phyloP scores from a whole-genome alignment of 805 yeast species.

The Nakazawaea ishiwadae region DNA sequence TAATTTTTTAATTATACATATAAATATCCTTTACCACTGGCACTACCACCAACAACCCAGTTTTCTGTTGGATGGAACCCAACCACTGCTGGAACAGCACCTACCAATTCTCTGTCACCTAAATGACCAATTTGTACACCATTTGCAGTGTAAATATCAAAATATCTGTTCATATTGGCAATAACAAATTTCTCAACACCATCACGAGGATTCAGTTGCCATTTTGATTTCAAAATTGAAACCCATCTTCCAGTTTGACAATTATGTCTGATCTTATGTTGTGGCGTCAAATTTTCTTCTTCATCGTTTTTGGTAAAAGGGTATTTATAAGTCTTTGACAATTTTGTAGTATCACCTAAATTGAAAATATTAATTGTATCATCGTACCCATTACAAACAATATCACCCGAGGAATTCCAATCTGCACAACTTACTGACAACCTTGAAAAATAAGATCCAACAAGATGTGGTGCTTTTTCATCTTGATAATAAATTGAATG shows the following conservation, averaged over 20 bases:
- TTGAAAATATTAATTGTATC: slow-evolving; percentile 75
- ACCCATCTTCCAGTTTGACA: slow-evolving; percentile 99
- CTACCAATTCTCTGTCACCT: slow-evolving; percentile 48
- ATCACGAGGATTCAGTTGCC: slow-evolving; percentile 75
- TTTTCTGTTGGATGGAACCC: slow-evolving; percentile 80
- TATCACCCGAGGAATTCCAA: slow-evolving; percentile 63
- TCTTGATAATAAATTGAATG: slow-evolving; percentile 58
- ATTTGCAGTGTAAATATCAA: slow-evolving; percentile 74
- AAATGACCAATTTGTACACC: slow-evolving; percentile 81
- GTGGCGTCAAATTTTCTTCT: slow-evolving; percentile 60
- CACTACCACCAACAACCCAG: slow-evolving; percentile 92
- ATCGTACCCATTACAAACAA: slow-evolving; percentile 93
- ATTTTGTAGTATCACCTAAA: slow-evolving; percentile 32
- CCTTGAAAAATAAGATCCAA: slow-evolving; percentile 66
- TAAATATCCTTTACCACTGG: slow-evolving; percentile 83
- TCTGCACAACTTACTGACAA: slow-evolving; percentile 82
- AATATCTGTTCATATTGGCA: slow-evolving; percentile 86
- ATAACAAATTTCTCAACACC: slow-evolving; percentile 79
- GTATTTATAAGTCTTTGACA: slow-evolving; percentile 20
- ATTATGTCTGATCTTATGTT: slow-evolving; percentile 69
- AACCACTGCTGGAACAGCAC: slow-evolving; percentile 92
- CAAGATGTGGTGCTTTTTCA: slow-evolving; percentile 40
- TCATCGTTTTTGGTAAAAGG: too few relatives aligned
- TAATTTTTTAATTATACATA: slow-evolving; percentile 28
- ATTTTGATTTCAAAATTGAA: slow-evolving; percentile 78